Base-by-base conservation (phyloP, 2,329 filamentous ascomycete genomes). In the Pseudofabraea citricarpa region DNA sequence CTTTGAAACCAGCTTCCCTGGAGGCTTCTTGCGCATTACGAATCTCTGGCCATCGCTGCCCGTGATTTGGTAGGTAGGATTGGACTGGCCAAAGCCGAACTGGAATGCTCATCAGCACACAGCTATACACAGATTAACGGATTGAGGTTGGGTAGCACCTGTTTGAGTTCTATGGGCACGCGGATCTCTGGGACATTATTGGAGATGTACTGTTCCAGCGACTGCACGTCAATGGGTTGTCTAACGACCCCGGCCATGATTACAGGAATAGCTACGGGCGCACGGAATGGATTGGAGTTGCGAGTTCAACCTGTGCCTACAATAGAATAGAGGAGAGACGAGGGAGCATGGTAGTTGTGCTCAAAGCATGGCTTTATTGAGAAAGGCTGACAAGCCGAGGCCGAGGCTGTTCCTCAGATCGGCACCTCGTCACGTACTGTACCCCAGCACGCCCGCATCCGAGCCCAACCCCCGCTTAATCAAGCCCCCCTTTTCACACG, bases 81-180 rank as follows among this genome's bases (percentile, higher is more conserved):
- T 98, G 46, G 89, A 95, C 69, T 97, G 93, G 47, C 93, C 93
- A 64, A 94, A 97, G 57, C 90, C 89, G 63, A 97, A 98, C 87
- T 97, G 26, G 22, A 26, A 3, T 21, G 35, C 8, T 39, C 19
- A 44, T 41, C 21, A 41, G 16, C n/a, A 36, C 39, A 43, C 13
- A 23, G 31, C 46, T 21, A 49, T 21, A 24, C 15, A 23, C 16
- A 16, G 10, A 21, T 26, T 41, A 29, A 36, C 24, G 43, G 19
- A 13, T 12, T 23, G 31, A 21, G 13, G 6, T 21, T 5, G 18
- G 20, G 20, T 22, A 13, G 46, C 68, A 90, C 90, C 79, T 96
- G 91, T 71, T 95, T 94, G 54, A 97, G 72, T 36, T 90, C 83
- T 52, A 97, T 71, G 1, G 93, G 93, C 12, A 81, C 77, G 67